Evolutionary conservation across 805 yeast genomes (phyloP).

Genomic region (Tetrapisispora iriomotensis): DNA sequence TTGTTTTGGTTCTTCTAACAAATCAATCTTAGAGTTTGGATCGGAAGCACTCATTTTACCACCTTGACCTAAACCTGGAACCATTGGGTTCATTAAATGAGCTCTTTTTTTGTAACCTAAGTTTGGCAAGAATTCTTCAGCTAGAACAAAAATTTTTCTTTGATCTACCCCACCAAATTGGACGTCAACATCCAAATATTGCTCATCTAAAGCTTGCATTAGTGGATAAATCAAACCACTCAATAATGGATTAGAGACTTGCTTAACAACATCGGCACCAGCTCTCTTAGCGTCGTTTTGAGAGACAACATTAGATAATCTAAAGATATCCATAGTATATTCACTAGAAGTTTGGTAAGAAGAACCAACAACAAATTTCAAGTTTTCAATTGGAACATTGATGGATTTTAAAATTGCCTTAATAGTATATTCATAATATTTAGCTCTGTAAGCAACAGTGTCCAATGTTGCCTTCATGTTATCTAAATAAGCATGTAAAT

Average conservation of each 20-base stretch:
- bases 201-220: slow-evolving; percentile 98
- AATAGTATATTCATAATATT: slow-evolving; percentile 75
- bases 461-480: slow-evolving; percentile 98
- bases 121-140: slow-evolving; percentile 83
- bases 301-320: slow-evolving; percentile 71
- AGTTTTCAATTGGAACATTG: slow-evolving; percentile 84
- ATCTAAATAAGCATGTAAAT: slow-evolving; percentile 91
- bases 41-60: slow-evolving; percentile 99
- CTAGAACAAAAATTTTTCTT: slow-evolving; percentile 92
- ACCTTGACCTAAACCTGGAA: slow-evolving; percentile 93
- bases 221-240: slow-evolving; percentile 93
- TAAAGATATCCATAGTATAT: slow-evolving; percentile 84
- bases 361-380: slow-evolving; percentile 77
- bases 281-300: slow-evolving; percentile 98
- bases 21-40: slow-evolving; percentile 93
- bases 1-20: slow-evolving; percentile 77
- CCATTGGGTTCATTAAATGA: slow-evolving; percentile 98
- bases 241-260: slow-evolving; percentile 85
- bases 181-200: slow-evolving; percentile 76
- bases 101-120: slow-evolving; percentile 96
- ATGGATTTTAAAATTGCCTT: slow-evolving; percentile 79
- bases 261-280: slow-evolving; percentile 98
- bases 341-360: slow-evolving; percentile 73
- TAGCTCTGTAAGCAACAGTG: slow-evolving; percentile 78
- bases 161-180: slow-evolving; percentile 99